Evolutionary conservation across 2,329 filamentous ascomycete genomes (phyloP).

Genomic region (Rutstroemia sp.): DNA sequence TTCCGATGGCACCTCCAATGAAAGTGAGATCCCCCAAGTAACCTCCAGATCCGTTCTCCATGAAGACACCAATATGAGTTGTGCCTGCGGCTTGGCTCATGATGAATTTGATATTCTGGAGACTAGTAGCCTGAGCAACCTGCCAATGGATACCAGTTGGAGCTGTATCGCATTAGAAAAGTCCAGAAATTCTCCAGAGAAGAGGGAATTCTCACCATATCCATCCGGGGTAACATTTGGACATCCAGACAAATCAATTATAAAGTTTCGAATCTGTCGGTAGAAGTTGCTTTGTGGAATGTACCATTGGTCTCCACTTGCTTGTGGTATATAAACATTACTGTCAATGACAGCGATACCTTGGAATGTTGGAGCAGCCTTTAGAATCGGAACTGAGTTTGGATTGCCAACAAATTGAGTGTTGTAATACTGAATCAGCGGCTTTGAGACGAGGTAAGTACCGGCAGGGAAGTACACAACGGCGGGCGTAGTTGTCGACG

Average conservation of each 20-base stretch:
- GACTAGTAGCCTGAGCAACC: constrained; percentile 44
- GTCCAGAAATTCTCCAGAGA: no score
- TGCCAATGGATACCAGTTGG: constrained; percentile 43
- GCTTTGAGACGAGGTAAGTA: constrained; percentile 19
- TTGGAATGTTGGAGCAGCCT: constrained; percentile 60
- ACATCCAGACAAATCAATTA: constrained; percentile 42
- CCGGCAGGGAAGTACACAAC: constrained; percentile 14
- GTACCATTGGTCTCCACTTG: constrained; percentile 30
- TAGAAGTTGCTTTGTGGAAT: constrained; percentile 47
- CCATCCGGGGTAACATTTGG: no score
- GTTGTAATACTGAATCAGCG: constrained; percentile 21
- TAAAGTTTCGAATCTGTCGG: constrained; percentile 55
- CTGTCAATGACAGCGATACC: constrained; percentile 75
- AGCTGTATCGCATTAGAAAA: constrained; percentile 25
- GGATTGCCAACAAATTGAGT: constrained; percentile 25
- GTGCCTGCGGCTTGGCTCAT: constrained; percentile 32
- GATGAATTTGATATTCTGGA: constrained; percentile 52
- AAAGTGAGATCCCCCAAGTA: constrained; percentile 9
- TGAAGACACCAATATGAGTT: constrained; percentile 47
- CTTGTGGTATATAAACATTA: constrained; percentile 49
- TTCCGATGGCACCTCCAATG: constrained; percentile 30
- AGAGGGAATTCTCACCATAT: no score
- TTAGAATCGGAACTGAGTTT: constrained; percentile 56
- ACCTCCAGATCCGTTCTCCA: constrained; percentile 15
- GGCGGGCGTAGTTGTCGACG: constrained; percentile 40